A percentile compares a stretch with the other conserved stretches of the same genome.
Evolutionary conservation across 2,329 filamentous ascomycete genomes (phyloP).

Genomic region (Colletotrichum falcatum): DNA sequence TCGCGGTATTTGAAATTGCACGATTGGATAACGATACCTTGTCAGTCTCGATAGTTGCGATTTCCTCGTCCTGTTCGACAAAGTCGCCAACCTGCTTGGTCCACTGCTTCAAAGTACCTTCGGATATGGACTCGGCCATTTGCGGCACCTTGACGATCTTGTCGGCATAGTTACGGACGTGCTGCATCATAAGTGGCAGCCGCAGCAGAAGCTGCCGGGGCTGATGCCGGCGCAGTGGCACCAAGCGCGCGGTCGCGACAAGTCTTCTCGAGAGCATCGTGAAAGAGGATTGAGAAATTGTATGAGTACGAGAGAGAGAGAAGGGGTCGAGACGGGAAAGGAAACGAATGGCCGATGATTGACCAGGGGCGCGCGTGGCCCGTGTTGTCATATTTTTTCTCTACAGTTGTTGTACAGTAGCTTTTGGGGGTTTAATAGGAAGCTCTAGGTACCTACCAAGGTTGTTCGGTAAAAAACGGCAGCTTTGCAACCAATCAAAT

Average conservation of each 20-base stretch:
- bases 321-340: not conserved
- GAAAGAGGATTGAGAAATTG: constrained; percentile 14
- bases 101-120: constrained; percentile 97
- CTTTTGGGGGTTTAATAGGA: too few relatives aligned
- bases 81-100: constrained; percentile 92
- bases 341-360: not conserved
- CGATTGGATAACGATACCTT: constrained; percentile 71
- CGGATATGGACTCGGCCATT: constrained; percentile 99
- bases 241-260: constrained; percentile 57
- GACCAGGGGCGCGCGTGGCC: not conserved
- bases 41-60: constrained; percentile 98
- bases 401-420: too few relatives aligned
- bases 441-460: too few relatives aligned
- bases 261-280: constrained; percentile 59
- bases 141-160: constrained; percentile 92
- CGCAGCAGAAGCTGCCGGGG: constrained; percentile 49
- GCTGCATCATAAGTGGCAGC: constrained; percentile 65
- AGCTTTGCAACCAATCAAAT: too few relatives aligned
- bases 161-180: constrained; percentile 78
- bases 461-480: too few relatives aligned
- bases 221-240: constrained; percentile 56
- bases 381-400: too few relatives aligned
- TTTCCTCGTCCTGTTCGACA: constrained; percentile 96
- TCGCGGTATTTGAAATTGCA: constrained; percentile 3
- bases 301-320: not conserved